These are phyloP conservation scores for Phytophthora quininea DNA, from an alignment of 352 stramenopile species.

Conservation along the genomic window DNA sequence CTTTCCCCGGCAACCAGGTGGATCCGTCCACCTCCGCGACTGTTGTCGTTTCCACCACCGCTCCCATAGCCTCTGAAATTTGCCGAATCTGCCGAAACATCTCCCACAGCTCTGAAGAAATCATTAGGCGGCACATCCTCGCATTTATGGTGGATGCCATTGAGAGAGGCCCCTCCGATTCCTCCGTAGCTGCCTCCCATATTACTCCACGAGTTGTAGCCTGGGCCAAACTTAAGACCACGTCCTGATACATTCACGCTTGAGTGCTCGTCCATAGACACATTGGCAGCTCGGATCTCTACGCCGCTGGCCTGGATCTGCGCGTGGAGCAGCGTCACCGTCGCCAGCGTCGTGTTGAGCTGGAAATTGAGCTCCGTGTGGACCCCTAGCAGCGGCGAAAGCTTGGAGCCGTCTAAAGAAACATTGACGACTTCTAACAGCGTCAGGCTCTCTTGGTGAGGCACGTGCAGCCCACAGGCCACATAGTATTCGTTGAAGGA, in stretches of 20 bases:
- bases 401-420: constrained; percentile 43
- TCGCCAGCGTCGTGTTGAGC: constrained; percentile 40
- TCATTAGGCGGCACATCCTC: constrained; percentile 59
- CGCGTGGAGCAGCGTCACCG: constrained; percentile 54
- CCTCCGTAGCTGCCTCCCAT: constrained; percentile 80
- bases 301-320: constrained; percentile 64
- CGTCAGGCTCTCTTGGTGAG: constrained; percentile 32
- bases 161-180: constrained; percentile 74
- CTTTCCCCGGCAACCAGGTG: constrained; percentile 39
- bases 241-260: constrained; percentile 59
- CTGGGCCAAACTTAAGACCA: constrained; percentile 82
- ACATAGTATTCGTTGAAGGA: constrained; percentile 89
- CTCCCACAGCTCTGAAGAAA: constrained; percentile 72
- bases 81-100: constrained; percentile 48
- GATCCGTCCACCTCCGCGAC: constrained; percentile 72
- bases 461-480: constrained; percentile 56
- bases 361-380: constrained; percentile 61
- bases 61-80: constrained; percentile 88
- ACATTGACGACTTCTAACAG: constrained; percentile 54
- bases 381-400: constrained; percentile 43
- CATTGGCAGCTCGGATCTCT: constrained; percentile 48
- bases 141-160: constrained; percentile 40
- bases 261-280: constrained; percentile 53
- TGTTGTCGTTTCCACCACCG: constrained; percentile 64
- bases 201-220: constrained; percentile 75